Evolutionary conservation across 129 eudicot genomes (phyloP).

Genomic region (Flaveria robusta): DNA sequence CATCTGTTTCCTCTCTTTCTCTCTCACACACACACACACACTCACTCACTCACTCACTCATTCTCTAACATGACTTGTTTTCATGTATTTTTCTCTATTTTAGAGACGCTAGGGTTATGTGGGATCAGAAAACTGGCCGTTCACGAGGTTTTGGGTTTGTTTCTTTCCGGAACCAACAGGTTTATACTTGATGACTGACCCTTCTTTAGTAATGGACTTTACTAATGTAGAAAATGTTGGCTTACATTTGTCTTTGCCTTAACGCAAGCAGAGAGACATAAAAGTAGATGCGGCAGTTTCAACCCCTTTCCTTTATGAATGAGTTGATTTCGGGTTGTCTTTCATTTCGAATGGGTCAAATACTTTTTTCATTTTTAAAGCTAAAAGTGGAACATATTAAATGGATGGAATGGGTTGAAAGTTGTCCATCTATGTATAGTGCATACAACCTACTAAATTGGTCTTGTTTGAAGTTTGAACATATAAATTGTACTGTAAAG

Average conservation of each 20-base stretch:
- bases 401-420: background rate
- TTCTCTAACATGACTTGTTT: background rate
- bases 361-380: background rate
- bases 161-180: constrained; percentile 89
- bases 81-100: background rate
- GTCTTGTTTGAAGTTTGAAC: background rate
- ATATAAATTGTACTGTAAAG: background rate
- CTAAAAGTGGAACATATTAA: background rate
- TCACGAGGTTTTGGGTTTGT: constrained; percentile 97
- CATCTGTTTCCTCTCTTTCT: constrained; percentile 6
- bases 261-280: background rate
- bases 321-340: background rate
- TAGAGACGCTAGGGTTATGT: constrained; percentile 97
- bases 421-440: background rate
- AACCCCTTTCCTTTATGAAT: background rate
- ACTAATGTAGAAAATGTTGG: background rate
- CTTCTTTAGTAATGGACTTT: background rate
- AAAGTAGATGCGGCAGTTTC: background rate
- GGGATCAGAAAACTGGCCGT: constrained; percentile 97
- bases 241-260: background rate
- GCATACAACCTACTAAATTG: background rate
- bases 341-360: background rate
- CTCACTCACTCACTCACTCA: background rate
- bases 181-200: constrained; percentile 19
- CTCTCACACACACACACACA: background rate